These are phyloP conservation scores for Cardamine chenopodiifolia DNA, from an alignment of 345 rosid species.

Conservation along the genomic window DNA sequence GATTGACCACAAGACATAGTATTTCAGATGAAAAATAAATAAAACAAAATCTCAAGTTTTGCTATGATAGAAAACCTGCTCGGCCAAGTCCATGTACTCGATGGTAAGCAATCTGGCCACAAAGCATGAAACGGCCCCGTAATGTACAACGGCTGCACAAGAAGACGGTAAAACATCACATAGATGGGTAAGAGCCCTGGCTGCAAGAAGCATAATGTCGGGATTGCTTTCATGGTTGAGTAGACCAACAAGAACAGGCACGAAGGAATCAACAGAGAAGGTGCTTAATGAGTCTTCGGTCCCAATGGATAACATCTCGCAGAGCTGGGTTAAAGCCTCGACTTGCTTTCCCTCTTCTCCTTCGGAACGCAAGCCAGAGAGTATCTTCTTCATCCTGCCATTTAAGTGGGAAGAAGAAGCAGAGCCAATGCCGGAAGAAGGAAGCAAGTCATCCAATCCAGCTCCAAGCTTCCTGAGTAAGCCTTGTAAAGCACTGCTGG, in stretches of 20 bases:
- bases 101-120: slow-evolving; percentile 93
- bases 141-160: slow-evolving; percentile 97
- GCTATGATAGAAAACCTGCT: slow-evolving; percentile 63
- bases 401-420: slow-evolving; percentile 86
- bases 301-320: slow-evolving; percentile 96
- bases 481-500: slow-evolving; percentile 96
- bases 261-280: slow-evolving; percentile 95
- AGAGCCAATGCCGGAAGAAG: slow-evolving; percentile 76
- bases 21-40: not conserved
- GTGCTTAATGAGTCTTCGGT: slow-evolving; percentile 95
- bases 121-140: slow-evolving; percentile 90
- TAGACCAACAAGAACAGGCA: slow-evolving; percentile 91
- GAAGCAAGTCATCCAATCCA: slow-evolving; percentile 90
- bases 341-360: slow-evolving; percentile 99
- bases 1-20: not conserved
- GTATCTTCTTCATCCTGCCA: slow-evolving; percentile 87
- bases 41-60: slow-evolving; percentile 4
- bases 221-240: slow-evolving; percentile 95
- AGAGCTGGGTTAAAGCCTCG: slow-evolving; percentile 95
- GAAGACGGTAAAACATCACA: slow-evolving; percentile 98
- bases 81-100: slow-evolving; percentile 99
- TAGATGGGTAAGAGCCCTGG: slow-evolving; percentile 93
- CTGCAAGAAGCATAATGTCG: slow-evolving; percentile 98
- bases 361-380: slow-evolving; percentile 86
- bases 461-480: slow-evolving; percentile 93